A percentile compares a stretch with the other conserved stretches of the same genome.
Evolutionary conservation across 805 yeast species (phyloP).

Genomic region (Diddensiella santjacobensis): DNA sequence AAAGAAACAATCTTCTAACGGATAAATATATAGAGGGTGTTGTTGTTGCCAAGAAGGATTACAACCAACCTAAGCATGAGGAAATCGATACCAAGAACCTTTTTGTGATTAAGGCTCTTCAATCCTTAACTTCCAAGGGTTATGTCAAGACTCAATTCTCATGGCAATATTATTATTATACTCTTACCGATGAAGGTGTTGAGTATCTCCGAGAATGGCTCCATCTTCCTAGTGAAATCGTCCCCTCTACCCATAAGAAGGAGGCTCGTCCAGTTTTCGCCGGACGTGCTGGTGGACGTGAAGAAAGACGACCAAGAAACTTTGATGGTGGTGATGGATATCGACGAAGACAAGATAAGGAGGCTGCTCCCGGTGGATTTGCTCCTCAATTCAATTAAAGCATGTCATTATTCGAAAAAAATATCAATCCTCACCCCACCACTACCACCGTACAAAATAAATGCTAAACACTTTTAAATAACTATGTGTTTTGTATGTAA

Average conservation of each 20-base stretch:
- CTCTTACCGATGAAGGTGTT: conserved; percentile 99
- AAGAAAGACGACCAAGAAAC: conserved; percentile 57
- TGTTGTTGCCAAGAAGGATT: conserved; percentile 99
- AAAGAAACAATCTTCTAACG: conserved; percentile 33
- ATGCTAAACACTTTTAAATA: not conserved
- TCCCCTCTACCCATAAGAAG: conserved; percentile 97
- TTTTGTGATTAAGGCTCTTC: conserved; percentile 97
- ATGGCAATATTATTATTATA: conserved; percentile 99
- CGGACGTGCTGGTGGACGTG: conserved; percentile 30
- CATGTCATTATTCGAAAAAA: not conserved
- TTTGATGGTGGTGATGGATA: conserved; percentile 46
- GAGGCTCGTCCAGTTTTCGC: conserved; percentile 76
- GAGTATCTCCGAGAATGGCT: conserved; percentile 97
- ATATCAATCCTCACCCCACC: not conserved
- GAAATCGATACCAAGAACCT: conserved; percentile 98
- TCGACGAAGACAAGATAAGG: conserved; percentile 60
- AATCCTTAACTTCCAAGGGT: conserved; percentile 98
- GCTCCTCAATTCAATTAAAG: conserved; percentile 36
- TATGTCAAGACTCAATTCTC: conserved; percentile 99
- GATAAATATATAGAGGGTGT: conserved; percentile 78
- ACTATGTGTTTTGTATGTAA: not conserved
- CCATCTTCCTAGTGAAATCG: conserved; percentile 97
- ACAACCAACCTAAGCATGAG: conserved; percentile 95
- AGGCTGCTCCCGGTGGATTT: conserved; percentile 33
- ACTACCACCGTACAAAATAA: conserved; percentile 12